Evolutionary conservation across 2,329 filamentous ascomycete species (phyloP).

Genomic region (Beauveria rudraprayagi): DNA sequence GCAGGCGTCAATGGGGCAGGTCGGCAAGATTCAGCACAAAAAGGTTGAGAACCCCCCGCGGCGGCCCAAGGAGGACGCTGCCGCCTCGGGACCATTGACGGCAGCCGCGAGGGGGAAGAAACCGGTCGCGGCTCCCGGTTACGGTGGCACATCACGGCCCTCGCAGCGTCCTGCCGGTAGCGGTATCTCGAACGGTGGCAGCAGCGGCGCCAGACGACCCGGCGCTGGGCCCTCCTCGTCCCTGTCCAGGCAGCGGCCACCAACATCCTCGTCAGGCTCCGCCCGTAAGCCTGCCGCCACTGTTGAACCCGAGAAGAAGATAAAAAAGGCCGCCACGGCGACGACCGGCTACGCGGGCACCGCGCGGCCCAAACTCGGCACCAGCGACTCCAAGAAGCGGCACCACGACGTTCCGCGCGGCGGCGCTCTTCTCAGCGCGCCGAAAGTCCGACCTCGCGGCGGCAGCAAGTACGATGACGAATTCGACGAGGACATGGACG

Average conservation of each 20-base stretch:
- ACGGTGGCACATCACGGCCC: conserved; percentile 22
- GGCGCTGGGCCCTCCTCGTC: not conserved
- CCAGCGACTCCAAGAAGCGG: conserved; percentile 20
- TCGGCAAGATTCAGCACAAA: conserved; percentile 69
- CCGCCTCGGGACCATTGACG: not conserved
- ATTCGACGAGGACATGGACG: conserved; percentile 55
- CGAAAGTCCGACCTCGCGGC: conserved; percentile 19
- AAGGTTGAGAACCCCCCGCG: conserved; percentile 39
- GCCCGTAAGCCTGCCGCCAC: conserved; percentile 16
- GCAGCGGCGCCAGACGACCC: conserved; percentile 22
- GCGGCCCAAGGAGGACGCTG: conserved; percentile 18
- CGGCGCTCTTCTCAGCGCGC: conserved; percentile 32
- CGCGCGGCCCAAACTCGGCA: conserved; percentile 46
- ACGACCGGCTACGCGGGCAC: conserved; percentile 60
- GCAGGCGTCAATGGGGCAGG: conserved; percentile 50
- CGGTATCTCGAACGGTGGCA: conserved; percentile 21
- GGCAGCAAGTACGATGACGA: conserved; percentile 44
- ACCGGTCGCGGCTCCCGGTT: conserved; percentile 15
- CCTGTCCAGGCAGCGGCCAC: not conserved
- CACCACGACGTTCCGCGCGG: conserved; percentile 27
- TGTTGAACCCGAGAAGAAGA: conserved; percentile 43
- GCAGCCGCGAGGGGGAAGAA: not conserved
- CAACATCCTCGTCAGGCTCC: not conserved
- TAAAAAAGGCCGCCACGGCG: conserved; percentile 53
- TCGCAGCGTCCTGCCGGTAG: conserved; percentile 7